phyloP scores from a whole-genome alignment of 495 filamentous ascomycete species.

The Parathielavia appendiculata region DNA sequence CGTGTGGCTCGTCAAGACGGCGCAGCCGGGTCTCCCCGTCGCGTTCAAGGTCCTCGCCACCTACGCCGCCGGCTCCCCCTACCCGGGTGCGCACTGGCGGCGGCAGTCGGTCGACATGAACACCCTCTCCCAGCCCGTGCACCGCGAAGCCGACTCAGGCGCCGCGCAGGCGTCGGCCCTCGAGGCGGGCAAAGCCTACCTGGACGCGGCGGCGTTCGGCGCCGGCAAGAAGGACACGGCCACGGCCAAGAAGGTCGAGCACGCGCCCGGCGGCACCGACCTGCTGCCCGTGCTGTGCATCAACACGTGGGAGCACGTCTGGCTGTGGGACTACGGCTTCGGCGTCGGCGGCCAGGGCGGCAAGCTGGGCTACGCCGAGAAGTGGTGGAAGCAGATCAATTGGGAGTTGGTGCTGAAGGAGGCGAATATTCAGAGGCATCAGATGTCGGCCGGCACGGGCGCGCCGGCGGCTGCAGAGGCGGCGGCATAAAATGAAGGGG shows the following conservation, averaged over 20 bases:
- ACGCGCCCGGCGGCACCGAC: slow-evolving; percentile 64
- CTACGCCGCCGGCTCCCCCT: slow-evolving; percentile 87
- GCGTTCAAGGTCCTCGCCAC: slow-evolving; percentile 74
- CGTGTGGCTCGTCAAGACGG: slow-evolving; percentile 78
- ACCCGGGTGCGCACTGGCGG: slow-evolving; percentile 76
- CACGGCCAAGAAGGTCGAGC: slow-evolving; percentile 32
- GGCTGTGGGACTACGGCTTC: slow-evolving; percentile 79
- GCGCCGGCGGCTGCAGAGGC: neutral
- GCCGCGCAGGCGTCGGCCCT: slow-evolving; percentile 19
- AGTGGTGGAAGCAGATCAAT: slow-evolving; percentile 83
- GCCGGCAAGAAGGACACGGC: slow-evolving; percentile 39
- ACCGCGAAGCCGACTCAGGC: slow-evolving; percentile 26
- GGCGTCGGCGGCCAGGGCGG: slow-evolving; percentile 41
- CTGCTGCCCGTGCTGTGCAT: slow-evolving; percentile 76
- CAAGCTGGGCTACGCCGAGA: slow-evolving; percentile 69
- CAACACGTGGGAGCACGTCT: slow-evolving; percentile 96
- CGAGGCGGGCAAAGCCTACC: slow-evolving; percentile 26
- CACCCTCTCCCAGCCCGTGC: slow-evolving; percentile 46
- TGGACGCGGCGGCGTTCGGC: slow-evolving; percentile 41
- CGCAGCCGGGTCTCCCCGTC: slow-evolving; percentile 25
- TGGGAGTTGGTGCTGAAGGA: slow-evolving; percentile 64
- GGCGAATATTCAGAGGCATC: slow-evolving; percentile 21
- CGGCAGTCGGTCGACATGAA: slow-evolving; percentile 76
- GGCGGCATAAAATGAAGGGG: neutral
- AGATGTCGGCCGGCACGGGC: slow-evolving; percentile 6